Conservation (phyloP, 108 stramenopile species). For the Poteriospumella lacustris region DNA sequence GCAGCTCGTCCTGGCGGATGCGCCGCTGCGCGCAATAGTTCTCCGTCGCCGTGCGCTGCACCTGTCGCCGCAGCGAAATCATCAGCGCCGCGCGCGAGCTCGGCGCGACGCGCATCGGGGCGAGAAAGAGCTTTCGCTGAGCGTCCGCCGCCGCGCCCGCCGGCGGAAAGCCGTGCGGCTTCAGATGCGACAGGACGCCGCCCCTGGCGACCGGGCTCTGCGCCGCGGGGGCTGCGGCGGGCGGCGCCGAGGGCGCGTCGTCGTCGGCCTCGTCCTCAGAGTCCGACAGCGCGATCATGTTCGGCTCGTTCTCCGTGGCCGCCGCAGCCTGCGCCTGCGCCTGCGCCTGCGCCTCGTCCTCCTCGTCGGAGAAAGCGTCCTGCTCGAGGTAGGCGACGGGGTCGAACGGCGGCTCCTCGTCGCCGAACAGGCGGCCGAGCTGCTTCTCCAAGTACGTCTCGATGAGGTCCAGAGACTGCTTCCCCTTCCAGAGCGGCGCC, state of each 20-base stretch:
- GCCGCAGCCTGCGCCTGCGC: neutral
- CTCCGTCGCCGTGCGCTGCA: neutral
- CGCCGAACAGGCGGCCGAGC: neutral
- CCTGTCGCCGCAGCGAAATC: neutral
- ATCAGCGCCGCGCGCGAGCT: neutral
- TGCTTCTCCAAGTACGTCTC: neutral
- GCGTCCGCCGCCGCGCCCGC: neutral
- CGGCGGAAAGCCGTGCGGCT: no score
- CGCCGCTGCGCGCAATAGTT: neutral
- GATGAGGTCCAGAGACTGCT: no score
- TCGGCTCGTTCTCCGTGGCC: neutral
- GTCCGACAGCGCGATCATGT: neutral
- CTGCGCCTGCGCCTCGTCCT: neutral
- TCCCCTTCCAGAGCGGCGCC: neutral
- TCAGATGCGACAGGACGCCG: no score
- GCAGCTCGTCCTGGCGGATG: neutral
- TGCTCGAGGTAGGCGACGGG: neutral
- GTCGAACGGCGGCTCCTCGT: neutral
- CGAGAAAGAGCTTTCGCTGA: neutral
- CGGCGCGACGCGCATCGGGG: neutral
- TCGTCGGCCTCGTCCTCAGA: neutral
- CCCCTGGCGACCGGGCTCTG: neutral
- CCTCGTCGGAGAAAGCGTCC: neutral
- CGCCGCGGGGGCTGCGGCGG: neutral
- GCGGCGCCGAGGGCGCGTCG: neutral